Base-by-base conservation (phyloP, 345 rosid species). In the Sonneratia alba region DNA sequence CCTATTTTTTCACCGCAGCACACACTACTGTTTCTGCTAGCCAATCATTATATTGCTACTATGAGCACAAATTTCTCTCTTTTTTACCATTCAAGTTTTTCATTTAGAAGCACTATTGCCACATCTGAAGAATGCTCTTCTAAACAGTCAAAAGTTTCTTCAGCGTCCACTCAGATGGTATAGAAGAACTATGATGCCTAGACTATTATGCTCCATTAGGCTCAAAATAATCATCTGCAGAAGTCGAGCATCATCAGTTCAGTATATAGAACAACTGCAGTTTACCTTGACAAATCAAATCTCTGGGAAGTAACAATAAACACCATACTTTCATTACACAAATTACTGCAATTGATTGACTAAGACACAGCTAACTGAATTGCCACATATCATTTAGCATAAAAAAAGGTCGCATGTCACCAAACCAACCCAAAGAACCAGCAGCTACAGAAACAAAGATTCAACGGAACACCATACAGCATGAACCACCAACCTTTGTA, bases 401-500 rank as follows among this genome's bases (percentile, higher is more conserved):
- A 27, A 42, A 42, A 42, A 42, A 42, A 42, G 45, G 45, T 42
- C 45, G 10, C 45, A 42, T 42, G 3, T 9, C 45, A 42, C 10
- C 45, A 42, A 42, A 0, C 45, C 45, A 42, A 42, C 6, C 6
- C 6, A 42, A 42, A 42, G 45, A 42, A 42, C 45, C 45, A 42
- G 10, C 45, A 4, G 45, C 6, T 4, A 42, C 6, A 42, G 10
- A 42, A 42, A 42, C 7, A 42, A 5, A 42, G 45, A 42, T 55
- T 21, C 24, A 55, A 18, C 24, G 4, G 9, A 55, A 55, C 6
- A 21, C 21, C 24, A 55, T 15, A 7, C 55, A 9, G 21, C 6
- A 37, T 57, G 6, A 69, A 38, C 49, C 27, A 73, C 3, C 5
- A 45, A 87, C 95, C 92, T 89, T 89, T 43, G 95, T 89, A 65